Evolutionary conservation across 2,329 filamentous ascomycete genomes (phyloP).

Genomic region (Apiospora pterosperma): DNA sequence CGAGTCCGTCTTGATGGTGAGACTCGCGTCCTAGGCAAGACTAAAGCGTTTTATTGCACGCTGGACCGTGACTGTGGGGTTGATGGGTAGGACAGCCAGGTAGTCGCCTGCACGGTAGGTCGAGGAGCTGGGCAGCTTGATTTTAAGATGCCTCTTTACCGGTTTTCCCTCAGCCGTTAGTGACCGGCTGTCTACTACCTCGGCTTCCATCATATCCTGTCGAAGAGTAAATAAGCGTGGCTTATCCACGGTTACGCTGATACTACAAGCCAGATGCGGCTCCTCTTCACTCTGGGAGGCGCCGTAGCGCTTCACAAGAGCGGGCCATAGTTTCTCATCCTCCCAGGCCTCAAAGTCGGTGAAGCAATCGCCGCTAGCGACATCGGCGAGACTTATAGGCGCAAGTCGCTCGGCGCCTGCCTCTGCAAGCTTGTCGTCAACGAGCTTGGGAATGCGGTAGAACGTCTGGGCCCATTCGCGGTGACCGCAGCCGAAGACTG

Average conservation of each 20-base stretch:
- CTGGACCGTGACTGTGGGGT: slow-evolving; percentile 58
- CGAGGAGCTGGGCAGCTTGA: slow-evolving; percentile 63
- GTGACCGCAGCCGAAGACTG: slow-evolving; percentile 53
- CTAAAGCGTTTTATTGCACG: slow-evolving; percentile 64
- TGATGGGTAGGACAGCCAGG: slow-evolving; percentile 69
- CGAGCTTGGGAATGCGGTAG: slow-evolving; percentile 54
- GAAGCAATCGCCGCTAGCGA: slow-evolving; percentile 49
- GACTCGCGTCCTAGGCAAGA: slow-evolving; percentile 65
- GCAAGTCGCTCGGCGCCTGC: slow-evolving; percentile 35
- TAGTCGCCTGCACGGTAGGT: slow-evolving; percentile 74
- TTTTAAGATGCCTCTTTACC: slow-evolving; percentile 61
- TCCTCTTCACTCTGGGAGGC: not conserved
- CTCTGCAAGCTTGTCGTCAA: slow-evolving; percentile 50
- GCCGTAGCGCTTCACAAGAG: not conserved
- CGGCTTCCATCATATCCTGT: slow-evolving; percentile 55
- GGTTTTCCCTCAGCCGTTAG: slow-evolving; percentile 40
- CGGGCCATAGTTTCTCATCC: slow-evolving; percentile 1
- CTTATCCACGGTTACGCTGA: slow-evolving; percentile 12
- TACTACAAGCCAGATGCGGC: not conserved
- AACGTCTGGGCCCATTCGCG: slow-evolving; percentile 49
- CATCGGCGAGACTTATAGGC: slow-evolving; percentile 51
- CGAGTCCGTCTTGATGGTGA: slow-evolving; percentile 54
- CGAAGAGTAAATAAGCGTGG: slow-evolving; percentile 15
- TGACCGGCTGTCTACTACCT: slow-evolving; percentile 50
- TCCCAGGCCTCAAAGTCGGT: slow-evolving; percentile 56